These are phyloP conservation scores for Arthrobotrys pseudoclavata DNA, from an alignment of 2,329 filamentous ascomycete genomes.

Conservation along the genomic window DNA sequence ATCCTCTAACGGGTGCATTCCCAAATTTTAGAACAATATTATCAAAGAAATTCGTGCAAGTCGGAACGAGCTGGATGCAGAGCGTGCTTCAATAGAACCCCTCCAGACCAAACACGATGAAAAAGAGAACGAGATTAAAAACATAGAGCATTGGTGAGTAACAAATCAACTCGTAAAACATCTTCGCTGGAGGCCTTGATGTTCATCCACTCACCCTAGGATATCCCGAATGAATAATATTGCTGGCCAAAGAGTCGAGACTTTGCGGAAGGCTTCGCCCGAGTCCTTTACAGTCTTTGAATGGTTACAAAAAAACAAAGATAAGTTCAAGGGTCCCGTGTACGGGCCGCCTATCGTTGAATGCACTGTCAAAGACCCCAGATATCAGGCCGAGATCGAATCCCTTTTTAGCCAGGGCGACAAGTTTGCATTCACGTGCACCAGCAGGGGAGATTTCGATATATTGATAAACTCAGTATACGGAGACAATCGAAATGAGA, in stretches of 20 bases:
- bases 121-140: not conserved
- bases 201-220: slow-evolving; percentile 8
- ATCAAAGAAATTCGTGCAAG: slow-evolving; percentile 5
- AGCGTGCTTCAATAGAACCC: slow-evolving; percentile 15
- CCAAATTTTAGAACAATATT: slow-evolving; percentile 29
- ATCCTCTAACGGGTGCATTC: not conserved
- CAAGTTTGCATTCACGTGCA: slow-evolving; percentile 77
- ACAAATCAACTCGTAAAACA: not conserved
- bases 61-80: slow-evolving; percentile 4
- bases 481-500: slow-evolving; percentile 64
- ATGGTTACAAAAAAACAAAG: slow-evolving; percentile 82
- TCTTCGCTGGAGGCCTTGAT: not conserved
- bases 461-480: slow-evolving; percentile 77
- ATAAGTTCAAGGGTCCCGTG: slow-evolving; percentile 79
- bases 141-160: slow-evolving; percentile 24
- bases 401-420: slow-evolving; percentile 71
- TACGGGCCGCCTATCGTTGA: slow-evolving; percentile 84
- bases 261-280: slow-evolving; percentile 72
- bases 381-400: slow-evolving; percentile 75
- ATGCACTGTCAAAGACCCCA: slow-evolving; percentile 81
- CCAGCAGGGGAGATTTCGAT: slow-evolving; percentile 80
- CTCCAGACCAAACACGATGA: slow-evolving; percentile 7
- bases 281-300: slow-evolving; percentile 81
- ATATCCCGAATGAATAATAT: slow-evolving; percentile 43
- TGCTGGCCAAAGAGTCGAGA: slow-evolving; percentile 77